phyloP scores from a whole-genome alignment of 2,329 filamentous ascomycete species.

The Coleophoma cylindrospora region DNA sequence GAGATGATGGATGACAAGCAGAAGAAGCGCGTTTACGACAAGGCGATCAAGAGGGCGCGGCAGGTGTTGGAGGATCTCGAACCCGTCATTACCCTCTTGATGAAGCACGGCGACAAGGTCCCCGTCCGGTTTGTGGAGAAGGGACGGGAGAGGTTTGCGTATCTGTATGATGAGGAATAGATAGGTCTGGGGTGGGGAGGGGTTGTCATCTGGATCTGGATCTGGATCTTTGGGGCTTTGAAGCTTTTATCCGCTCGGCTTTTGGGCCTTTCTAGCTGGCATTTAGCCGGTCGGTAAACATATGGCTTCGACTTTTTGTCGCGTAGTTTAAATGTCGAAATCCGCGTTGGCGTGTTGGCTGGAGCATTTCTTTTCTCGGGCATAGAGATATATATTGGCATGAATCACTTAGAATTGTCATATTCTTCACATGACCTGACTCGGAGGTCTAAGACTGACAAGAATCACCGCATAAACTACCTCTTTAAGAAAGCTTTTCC shows the following conservation, averaged over 20 bases:
- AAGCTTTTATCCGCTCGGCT: neutral
- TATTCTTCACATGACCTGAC: too few relatives aligned
- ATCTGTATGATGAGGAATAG: neutral
- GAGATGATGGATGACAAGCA: constrained; percentile 13
- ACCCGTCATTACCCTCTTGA: constrained; percentile 17
- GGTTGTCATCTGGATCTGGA: neutral
- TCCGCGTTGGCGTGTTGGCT: too few relatives aligned
- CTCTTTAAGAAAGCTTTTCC: too few relatives aligned
- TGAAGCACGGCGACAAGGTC: constrained; percentile 13
- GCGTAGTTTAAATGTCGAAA: too few relatives aligned
- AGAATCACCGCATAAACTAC: too few relatives aligned
- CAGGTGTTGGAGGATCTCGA: constrained; percentile 12
- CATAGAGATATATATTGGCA: too few relatives aligned
- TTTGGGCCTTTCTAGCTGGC: neutral
- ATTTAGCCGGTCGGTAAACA: too few relatives aligned
- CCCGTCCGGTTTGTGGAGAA: constrained; percentile 20
- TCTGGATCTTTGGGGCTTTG: neutral
- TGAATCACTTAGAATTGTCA: too few relatives aligned
- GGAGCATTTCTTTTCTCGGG: too few relatives aligned
- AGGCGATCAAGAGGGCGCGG: constrained; percentile 12
- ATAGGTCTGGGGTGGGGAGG: too few relatives aligned
- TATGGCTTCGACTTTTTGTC: too few relatives aligned
- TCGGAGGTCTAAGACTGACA: too few relatives aligned
- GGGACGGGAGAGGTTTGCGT: constrained; percentile 20
- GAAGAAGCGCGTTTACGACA: constrained; percentile 16